phyloP scores from a whole-genome alignment of 108 stramenopile genomes.

The Nitzschia putrida region DNA sequence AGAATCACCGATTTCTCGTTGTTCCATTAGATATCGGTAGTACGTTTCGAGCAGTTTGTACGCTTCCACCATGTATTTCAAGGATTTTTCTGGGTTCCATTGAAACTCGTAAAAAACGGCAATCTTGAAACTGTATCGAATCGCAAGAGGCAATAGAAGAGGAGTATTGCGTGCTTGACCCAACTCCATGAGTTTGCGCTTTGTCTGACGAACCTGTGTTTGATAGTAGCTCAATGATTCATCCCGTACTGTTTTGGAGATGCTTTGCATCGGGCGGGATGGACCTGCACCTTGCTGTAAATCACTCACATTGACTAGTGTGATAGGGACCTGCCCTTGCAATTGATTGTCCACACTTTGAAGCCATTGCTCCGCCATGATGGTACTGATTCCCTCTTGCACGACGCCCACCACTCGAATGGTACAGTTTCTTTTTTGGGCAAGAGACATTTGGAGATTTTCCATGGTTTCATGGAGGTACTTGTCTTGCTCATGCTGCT shows the following conservation, averaged over 20 bases:
- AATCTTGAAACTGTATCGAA: constrained; percentile 70
- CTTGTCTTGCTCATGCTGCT: constrained; percentile 39
- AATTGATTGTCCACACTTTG: constrained; percentile 18
- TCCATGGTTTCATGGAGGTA: constrained; percentile 52
- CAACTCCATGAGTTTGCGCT: constrained; percentile 41
- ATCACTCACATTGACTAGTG: constrained; percentile 22
- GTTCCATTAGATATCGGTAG: constrained; percentile 46
- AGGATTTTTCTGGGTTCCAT: constrained; percentile 48
- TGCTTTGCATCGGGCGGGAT: constrained; percentile 26
- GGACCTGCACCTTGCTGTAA: constrained; percentile 20
- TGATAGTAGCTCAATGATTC: constrained; percentile 50
- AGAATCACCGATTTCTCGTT: constrained; percentile 10
- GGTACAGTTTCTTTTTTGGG: constrained; percentile 58
- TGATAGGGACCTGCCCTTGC: constrained; percentile 6
- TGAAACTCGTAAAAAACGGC: constrained; percentile 70
- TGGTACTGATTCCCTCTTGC: constrained; percentile 37
- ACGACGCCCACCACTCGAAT: constrained; percentile 69
- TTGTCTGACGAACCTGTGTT: constrained; percentile 38
- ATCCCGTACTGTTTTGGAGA: constrained; percentile 41
- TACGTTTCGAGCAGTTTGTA: constrained; percentile 49
- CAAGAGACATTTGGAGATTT: constrained; percentile 51
- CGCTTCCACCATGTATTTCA: constrained; percentile 53
- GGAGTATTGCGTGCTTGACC: constrained; percentile 27
- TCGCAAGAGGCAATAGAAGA: constrained; percentile 46
- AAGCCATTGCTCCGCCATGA: constrained; percentile 40